These are phyloP conservation scores for Quercus lobata DNA, from an alignment of 331 rosid species.

Conservation along the genomic window DNA sequence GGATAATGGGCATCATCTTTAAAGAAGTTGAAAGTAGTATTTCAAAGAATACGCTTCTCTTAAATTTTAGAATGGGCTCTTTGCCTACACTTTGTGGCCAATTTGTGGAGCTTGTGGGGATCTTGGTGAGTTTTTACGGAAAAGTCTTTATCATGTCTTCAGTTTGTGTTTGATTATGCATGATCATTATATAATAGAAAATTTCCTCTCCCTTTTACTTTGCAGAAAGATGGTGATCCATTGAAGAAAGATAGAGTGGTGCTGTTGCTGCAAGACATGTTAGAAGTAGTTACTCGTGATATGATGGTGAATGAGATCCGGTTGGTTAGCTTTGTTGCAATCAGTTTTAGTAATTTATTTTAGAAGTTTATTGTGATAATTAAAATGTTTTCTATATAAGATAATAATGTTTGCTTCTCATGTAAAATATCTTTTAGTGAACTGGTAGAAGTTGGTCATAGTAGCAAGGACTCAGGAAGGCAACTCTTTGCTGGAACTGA, in stretches of 20 bases:
- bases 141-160: constrained; percentile 19
- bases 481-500: constrained; percentile 96
- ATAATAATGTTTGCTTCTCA: not conserved
- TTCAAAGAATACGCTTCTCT: constrained; percentile 69
- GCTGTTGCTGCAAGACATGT: constrained; percentile 88
- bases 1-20: constrained; percentile 78
- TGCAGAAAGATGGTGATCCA: constrained; percentile 63
- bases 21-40: constrained; percentile 91
- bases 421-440: constrained; percentile 51
- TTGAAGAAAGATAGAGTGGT: constrained; percentile 67
- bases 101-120: constrained; percentile 85
- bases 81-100: constrained; percentile 79
- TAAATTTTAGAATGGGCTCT: constrained; percentile 73
- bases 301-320: constrained; percentile 93
- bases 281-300: constrained; percentile 96
- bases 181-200: constrained; percentile 17
- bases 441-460: constrained; percentile 77
- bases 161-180: constrained; percentile 19
- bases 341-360: constrained; percentile 13
- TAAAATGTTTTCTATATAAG: not conserved
- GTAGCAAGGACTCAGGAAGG: constrained; percentile 78
- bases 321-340: constrained; percentile 39
- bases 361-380: not conserved
- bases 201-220: constrained; percentile 24
- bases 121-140: constrained; percentile 64